These are phyloP conservation scores for Beauveria caledonica DNA, from an alignment of 2,329 filamentous ascomycete genomes.

Conservation along the genomic window DNA sequence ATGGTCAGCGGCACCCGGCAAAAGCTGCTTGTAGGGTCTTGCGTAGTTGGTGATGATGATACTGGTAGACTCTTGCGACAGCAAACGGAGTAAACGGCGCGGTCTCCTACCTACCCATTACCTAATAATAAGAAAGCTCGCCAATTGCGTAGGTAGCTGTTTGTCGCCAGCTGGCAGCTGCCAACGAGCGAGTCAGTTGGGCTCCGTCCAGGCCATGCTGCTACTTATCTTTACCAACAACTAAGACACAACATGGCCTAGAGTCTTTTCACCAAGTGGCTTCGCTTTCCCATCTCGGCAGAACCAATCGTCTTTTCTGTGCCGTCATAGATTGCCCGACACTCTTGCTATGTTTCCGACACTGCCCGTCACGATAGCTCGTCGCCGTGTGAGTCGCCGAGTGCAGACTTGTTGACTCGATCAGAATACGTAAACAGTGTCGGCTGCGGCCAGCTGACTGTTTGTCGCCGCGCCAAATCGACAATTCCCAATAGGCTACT, in stretches of 20 bases:
- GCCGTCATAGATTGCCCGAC: not conserved
- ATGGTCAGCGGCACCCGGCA: conserved; percentile 7
- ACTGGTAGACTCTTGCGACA: not conserved
- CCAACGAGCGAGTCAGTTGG: not conserved
- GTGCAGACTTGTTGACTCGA: conserved; percentile 5
- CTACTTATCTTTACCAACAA: not conserved
- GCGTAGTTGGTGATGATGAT: not conserved
- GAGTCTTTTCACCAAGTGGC: not conserved
- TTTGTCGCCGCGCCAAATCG: not conserved
- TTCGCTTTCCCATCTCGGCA: not conserved
- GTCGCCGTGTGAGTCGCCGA: not conserved
- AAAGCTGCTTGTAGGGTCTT: not conserved
- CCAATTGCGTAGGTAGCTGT: not conserved
- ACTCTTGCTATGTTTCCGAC: not conserved
- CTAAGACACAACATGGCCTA: not conserved
- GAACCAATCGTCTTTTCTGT: not conserved
- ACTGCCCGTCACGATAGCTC: not conserved
- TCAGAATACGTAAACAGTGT: conserved; percentile 10
- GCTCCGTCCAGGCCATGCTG: no score
- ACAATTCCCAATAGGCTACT: not conserved
- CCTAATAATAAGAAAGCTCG: no score
- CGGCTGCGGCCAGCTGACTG: not conserved
- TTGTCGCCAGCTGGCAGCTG: not conserved
- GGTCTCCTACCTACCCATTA: no score
- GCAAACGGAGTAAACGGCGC: not conserved